Conservation (phyloP, 1,284 basidiomycete genomes). For the Tilletia caries region DNA sequence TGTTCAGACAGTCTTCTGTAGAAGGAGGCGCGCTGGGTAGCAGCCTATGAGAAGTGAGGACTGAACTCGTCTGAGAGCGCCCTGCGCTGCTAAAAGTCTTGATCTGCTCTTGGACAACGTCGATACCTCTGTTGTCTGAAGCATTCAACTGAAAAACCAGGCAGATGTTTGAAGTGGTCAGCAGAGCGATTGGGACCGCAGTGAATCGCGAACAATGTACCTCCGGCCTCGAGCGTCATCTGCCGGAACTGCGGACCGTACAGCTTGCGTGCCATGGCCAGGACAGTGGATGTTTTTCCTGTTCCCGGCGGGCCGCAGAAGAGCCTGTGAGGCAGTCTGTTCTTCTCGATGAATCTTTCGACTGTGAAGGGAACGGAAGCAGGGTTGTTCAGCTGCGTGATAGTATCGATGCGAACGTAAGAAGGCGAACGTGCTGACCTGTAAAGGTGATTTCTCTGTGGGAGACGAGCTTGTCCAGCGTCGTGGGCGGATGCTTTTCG, state of each 20-base stretch:
- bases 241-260: slow-evolving; percentile 78
- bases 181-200: too few relatives aligned
- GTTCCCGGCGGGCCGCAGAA: slow-evolving; percentile 98
- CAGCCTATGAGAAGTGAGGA: not conserved
- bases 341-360: slow-evolving; percentile 93
- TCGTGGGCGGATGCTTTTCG: slow-evolving; percentile 50
- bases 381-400: not conserved
- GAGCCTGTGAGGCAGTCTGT: slow-evolving; percentile 86
- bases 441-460: slow-evolving; percentile 51
- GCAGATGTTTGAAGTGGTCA: too few relatives aligned
- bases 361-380: slow-evolving; percentile 60
- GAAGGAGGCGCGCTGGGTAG: too few relatives aligned
- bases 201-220: slow-evolving; percentile 56
- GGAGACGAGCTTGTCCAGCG: slow-evolving; percentile 49
- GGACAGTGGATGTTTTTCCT: slow-evolving; percentile 93
- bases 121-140: slow-evolving; percentile 95
- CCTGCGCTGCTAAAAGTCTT: slow-evolving; percentile 95
- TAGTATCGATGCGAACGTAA: too few relatives aligned
- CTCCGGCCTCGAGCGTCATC: slow-evolving; percentile 90
- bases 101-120: slow-evolving; percentile 96
- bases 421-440: slow-evolving; percentile 19
- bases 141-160: slow-evolving; percentile 72
- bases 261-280: slow-evolving; percentile 91
- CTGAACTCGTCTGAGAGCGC: slow-evolving; percentile 78
- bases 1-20: not conserved